Evolutionary conservation across 331 rosid genomes (phyloP).

Genomic region (Pyrus hybrid): DNA sequence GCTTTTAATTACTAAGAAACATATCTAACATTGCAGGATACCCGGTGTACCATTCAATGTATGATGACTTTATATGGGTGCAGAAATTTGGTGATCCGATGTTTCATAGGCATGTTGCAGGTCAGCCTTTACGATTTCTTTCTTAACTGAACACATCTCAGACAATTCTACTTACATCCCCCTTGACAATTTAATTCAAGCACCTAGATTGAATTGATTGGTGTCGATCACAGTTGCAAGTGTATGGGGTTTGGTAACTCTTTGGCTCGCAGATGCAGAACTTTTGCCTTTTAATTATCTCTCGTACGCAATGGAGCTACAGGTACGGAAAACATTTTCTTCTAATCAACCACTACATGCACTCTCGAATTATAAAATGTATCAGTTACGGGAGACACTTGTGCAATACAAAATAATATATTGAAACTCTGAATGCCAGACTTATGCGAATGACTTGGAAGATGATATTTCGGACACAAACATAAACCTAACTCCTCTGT

Average conservation of each 20-base stretch:
- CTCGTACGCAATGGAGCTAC: slow-evolving; percentile 53
- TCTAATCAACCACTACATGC: neutral
- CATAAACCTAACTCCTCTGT: slow-evolving; percentile 42
- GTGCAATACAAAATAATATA: too few species aligned
- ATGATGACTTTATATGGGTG: slow-evolving; percentile 76
- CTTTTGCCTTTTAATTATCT: slow-evolving; percentile 64
- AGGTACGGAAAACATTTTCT: slow-evolving; percentile 26
- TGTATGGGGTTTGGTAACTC: slow-evolving; percentile 71
- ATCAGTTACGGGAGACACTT: too few species aligned
- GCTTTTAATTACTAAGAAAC: neutral
- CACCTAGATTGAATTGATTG: neutral
- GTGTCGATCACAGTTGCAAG: slow-evolving; percentile 40
- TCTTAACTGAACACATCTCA: neutral
- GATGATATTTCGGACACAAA: slow-evolving; percentile 32
- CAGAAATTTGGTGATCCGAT: slow-evolving; percentile 66
- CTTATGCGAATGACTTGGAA: slow-evolving; percentile 28
- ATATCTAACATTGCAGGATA: slow-evolving; percentile 28
- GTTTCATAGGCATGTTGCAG: slow-evolving; percentile 84
- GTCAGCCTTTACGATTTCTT: slow-evolving; percentile 17
- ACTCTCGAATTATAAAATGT: too few species aligned
- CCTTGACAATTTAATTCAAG: neutral
- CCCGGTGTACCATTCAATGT: slow-evolving; percentile 68
- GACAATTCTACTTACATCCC: neutral
- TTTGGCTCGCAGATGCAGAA: slow-evolving; percentile 71
- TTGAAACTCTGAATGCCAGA: slow-evolving; percentile 18